Base-by-base conservation (phyloP, 2,329 filamentous ascomycete genomes). In the Epichloe aotearoae region DNA sequence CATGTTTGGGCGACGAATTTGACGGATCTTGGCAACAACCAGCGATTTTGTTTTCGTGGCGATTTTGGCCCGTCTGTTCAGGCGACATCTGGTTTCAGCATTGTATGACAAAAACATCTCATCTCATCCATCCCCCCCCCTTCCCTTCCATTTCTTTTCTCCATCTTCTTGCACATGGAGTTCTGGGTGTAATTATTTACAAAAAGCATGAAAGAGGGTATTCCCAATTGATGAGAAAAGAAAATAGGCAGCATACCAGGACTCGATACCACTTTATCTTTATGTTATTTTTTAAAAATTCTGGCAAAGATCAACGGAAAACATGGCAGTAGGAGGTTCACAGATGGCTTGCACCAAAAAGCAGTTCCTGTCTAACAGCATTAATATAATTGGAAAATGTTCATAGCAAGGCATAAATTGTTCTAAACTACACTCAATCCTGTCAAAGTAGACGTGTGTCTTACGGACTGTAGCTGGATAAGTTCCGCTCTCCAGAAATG, bases 1-100 rank as follows among this genome's bases (percentile, higher is more conserved):
- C 60, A 82, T 82, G 78, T 82, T 81, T 67, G 76, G 76, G 60
- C 69, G 76, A 57, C 74, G 76, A 61, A 64, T 81, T 51, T 81
- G 65, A 70, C n/a, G 44, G 50, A 49, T 10, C 2, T 14, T 46
- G 17, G 39, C 50, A 36, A 17, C 5, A 30, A 19, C 17, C 2
- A 10, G 23, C 26, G 44, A 44, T 8, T 33, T 3, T 44, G 10
- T 41, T 46, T n/a, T 44, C 36, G 30, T 15, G 19, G 26, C 12
- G 2, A 4, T 49, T 36, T 34, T 8, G 40, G 3, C 11, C 33
- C 7, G 10, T 46, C n/a, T 41, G 6, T 40, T 34, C n/a, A 37
- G 12, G 34, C 17, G 20, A 11, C 37, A 30, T 42, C 4, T 23
- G 26, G n/a, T 20, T 38, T 46, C 37, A 43, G 49, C 49, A 47